Base-by-base conservation (phyloP, 495 filamentous ascomycete species). In the Hyphodiscus hymeniophilus region DNA sequence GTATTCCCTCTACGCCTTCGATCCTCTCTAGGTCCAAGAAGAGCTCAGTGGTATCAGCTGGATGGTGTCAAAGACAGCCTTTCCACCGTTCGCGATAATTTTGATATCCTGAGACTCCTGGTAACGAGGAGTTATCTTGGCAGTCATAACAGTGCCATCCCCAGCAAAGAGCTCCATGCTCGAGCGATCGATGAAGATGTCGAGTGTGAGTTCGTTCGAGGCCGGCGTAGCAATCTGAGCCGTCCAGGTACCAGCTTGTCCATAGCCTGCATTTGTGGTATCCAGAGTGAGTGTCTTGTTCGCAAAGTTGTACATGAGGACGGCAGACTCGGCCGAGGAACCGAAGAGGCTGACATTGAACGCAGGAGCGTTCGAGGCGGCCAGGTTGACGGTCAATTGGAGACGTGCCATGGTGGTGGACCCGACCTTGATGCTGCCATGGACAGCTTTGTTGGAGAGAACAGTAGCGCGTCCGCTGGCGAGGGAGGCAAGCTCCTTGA, bases 221-320 rank as follows among this genome's bases (percentile, higher is more conserved):
- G n/a, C 3, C 8, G 46, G 18, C 1, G 10, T 32, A 3, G 13
- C 33, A 31, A 54, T 45, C 13, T 28, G 20, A 1, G 39, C 26
- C 16, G 17, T 46, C 46, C 47, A 54, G 2, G 30, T 38, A 5
- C 51, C 51, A 18, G 51, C 39, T 47, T 54, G 51, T 39, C 51
- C 51, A 47, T 54, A 54, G 7, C 51, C 51, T 15, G 47, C 47
- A 45, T 54, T 45, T 17, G 46, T 54, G 11, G 51, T 54, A 31
- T 54, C 51, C 7, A 54, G 35, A 15, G 41, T 41, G 17, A 54
- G 46, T 1, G 51, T 49, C 26, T 36, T 10, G 35, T 33, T 45
- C 3, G 39, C 44, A n/a, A 54, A 12, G 10, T 8, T 20, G 31
- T 45, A 49, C 1, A 16, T 39, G 12, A 54, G 51, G 5, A 24